phyloP scores from a whole-genome alignment of 257 asterid species.

The Solanum neorickii region DNA sequence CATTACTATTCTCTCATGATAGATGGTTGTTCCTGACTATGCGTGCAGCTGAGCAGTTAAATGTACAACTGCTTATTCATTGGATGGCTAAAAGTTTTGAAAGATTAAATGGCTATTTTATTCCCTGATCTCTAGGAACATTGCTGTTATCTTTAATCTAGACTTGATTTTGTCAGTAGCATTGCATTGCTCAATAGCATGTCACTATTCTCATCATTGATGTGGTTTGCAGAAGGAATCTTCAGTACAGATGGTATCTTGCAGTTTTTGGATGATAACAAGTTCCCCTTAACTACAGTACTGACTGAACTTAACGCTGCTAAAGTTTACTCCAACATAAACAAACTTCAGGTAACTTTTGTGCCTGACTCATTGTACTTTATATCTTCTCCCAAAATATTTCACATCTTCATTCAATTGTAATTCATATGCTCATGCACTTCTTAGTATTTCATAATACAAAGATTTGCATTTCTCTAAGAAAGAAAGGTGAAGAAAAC shows the following conservation, averaged over 20 bases:
- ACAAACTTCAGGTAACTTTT: slow-evolving; percentile 63
- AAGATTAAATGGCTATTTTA: background rate
- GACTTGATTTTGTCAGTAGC: background rate
- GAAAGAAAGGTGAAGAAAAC: background rate
- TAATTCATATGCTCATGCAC: background rate
- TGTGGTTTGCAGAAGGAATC: slow-evolving; percentile 47
- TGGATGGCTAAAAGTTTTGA: background rate
- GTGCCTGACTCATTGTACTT: background rate
- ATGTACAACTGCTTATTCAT: background rate
- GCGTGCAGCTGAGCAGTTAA: background rate
- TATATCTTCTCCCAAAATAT: background rate
- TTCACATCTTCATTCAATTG: background rate
- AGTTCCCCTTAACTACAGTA: slow-evolving; percentile 63
- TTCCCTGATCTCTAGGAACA: background rate
- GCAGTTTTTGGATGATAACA: slow-evolving; percentile 66
- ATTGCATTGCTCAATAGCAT: background rate
- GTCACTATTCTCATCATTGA: background rate
- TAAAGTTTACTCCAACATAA: slow-evolving; percentile 55
- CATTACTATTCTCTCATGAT: background rate
- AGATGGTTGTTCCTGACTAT: background rate
- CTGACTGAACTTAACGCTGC: slow-evolving; percentile 87
- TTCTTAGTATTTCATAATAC: background rate
- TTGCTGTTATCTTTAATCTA: background rate
- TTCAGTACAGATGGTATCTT: slow-evolving; percentile 37
- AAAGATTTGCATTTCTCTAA: background rate